Evolutionary conservation across 176 grass and related monocot species (phyloP).

Genomic region (Panicum miliaceum): DNA sequence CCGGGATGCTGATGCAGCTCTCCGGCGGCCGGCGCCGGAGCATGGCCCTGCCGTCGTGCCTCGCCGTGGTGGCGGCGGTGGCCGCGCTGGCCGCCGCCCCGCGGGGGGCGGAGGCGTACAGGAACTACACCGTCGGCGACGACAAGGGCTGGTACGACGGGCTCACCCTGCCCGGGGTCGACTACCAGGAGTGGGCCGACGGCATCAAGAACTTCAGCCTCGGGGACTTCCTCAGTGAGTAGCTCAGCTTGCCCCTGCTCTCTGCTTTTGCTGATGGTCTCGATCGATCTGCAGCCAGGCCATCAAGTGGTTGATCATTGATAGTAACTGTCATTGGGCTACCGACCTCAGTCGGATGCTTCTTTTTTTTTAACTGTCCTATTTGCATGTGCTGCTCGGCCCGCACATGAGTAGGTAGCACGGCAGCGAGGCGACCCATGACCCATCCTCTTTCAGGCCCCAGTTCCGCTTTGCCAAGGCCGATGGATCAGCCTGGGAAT

Average conservation of each 20-base stretch:
- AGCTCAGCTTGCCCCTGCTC: background rate
- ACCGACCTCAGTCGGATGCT: background rate
- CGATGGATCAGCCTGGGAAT: background rate
- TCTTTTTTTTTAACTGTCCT: too few species aligned
- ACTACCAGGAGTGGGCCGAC: conserved; percentile 92
- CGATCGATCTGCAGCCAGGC: background rate
- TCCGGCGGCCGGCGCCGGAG: conserved; percentile 14
- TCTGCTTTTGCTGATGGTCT: background rate
- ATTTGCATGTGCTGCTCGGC: background rate
- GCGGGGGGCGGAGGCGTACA: conserved; percentile 50
- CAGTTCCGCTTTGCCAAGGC: conserved; percentile 1
- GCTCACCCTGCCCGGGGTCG: conserved; percentile 52
- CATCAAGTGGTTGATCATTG: background rate
- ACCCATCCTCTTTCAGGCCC: background rate
- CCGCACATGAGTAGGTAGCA: background rate
- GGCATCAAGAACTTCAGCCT: conserved; percentile 85
- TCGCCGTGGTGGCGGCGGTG: conserved; percentile 20
- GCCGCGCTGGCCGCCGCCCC: conserved; percentile 2
- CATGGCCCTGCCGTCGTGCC: background rate
- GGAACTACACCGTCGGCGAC: conserved; percentile 97
- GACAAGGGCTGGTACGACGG: conserved; percentile 87
- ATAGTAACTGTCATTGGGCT: background rate
- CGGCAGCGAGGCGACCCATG: background rate
- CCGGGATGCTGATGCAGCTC: conserved; percentile 27
- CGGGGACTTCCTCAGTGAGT: conserved; percentile 99